Evolutionary conservation across 2,329 filamentous ascomycete genomes (phyloP).

Genomic region (Beauveria asiatica): DNA sequence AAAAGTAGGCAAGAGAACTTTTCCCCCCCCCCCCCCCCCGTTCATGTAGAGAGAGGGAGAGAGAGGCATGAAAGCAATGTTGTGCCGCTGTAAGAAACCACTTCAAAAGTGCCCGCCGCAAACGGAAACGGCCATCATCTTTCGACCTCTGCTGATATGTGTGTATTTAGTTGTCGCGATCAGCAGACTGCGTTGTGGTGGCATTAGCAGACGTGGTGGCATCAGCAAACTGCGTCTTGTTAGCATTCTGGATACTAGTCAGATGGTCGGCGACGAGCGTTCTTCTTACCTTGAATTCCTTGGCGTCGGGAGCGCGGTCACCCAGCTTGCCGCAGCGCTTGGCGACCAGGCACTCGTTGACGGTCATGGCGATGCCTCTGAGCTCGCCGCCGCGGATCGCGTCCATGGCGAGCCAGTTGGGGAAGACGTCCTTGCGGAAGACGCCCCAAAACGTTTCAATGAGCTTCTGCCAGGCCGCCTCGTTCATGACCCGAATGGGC

Average conservation of each 20-base stretch:
- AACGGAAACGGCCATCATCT: background rate
- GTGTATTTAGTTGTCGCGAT: background rate
- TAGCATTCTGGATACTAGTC: background rate
- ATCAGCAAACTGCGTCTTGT: too few species aligned
- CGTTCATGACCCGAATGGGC: slow-evolving; percentile 13
- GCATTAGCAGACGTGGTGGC: too few species aligned
- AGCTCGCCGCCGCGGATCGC: slow-evolving; percentile 18
- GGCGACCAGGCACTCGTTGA: slow-evolving; percentile 24
- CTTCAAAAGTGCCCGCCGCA: background rate
- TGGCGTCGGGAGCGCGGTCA: slow-evolving; percentile 14
- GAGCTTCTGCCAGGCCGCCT: slow-evolving; percentile 16
- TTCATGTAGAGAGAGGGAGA: too few species aligned
- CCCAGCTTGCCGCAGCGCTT: slow-evolving; percentile 18
- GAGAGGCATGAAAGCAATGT: background rate
- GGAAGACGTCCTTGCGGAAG: slow-evolving; percentile 18
- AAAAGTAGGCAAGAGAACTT: too few species aligned
- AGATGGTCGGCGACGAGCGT: background rate
- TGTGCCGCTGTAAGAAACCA: background rate
- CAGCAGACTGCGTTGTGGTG: too few species aligned
- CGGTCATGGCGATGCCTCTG: slow-evolving; percentile 19
- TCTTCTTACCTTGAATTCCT: background rate
- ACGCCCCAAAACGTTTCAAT: slow-evolving; percentile 18
- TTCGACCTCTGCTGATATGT: background rate
- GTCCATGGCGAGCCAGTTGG: slow-evolving; percentile 27
- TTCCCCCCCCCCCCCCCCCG: too few species aligned